Conservation (phyloP, 805 yeast genomes). For the Zygoascus ofunaensis region DNA sequence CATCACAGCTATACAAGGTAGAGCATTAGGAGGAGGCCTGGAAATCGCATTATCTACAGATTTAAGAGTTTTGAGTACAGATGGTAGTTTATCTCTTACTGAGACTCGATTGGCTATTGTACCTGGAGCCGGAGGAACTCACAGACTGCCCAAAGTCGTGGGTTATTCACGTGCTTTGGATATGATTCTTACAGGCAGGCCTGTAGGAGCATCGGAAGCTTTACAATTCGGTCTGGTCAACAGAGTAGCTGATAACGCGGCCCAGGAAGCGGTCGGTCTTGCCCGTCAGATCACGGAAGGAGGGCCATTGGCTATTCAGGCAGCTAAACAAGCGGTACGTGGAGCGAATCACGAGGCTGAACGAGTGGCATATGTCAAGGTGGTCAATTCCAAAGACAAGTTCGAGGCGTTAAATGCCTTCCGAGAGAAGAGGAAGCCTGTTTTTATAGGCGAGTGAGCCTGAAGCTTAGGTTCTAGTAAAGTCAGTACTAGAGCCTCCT, state of each 20-base stretch:
- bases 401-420: constrained; percentile 33
- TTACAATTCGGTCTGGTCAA: constrained; percentile 31
- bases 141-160: constrained; percentile 32
- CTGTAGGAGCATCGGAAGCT: constrained; percentile 31
- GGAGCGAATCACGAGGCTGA: constrained; percentile 23
- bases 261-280: constrained; percentile 19
- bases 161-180: constrained; percentile 37
- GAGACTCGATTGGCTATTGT: constrained; percentile 38
- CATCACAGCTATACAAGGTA: constrained; percentile 37
- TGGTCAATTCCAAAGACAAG: constrained; percentile 28
- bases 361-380: constrained; percentile 18
- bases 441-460: constrained; percentile 19
- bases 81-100: constrained; percentile 34
- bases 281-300: constrained; percentile 23
- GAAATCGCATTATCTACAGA: constrained; percentile 37
- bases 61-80: constrained; percentile 30
- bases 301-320: constrained; percentile 24
- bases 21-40: constrained; percentile 39
- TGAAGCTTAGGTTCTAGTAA: no score
- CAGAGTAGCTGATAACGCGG: constrained; percentile 19
- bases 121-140: constrained; percentile 43
- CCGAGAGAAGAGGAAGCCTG: constrained; percentile 30
- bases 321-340: constrained; percentile 24
- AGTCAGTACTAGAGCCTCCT: no score
- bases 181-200: constrained; percentile 32